phyloP scores from a whole-genome alignment of 148 eudicot genomes.

The Mesembryanthemum crystallinum region DNA sequence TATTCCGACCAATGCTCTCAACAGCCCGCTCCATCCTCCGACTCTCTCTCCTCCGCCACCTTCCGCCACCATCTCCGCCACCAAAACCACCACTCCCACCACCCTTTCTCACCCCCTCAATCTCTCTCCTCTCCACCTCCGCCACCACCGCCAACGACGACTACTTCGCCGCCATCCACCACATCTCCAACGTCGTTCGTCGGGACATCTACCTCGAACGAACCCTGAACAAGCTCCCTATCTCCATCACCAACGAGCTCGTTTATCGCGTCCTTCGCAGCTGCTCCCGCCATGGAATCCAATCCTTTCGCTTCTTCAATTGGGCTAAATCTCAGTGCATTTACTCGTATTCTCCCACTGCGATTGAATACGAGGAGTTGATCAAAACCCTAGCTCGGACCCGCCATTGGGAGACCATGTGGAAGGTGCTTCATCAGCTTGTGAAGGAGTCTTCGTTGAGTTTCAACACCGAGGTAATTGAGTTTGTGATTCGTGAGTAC shows the following conservation, averaged over 20 bases:
- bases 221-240: constrained; percentile 71
- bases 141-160: constrained; percentile 48
- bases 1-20: constrained; percentile 22
- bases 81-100: constrained; percentile 2
- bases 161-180: constrained; percentile 81
- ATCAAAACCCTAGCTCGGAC: constrained; percentile 64
- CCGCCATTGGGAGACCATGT: constrained; percentile 88
- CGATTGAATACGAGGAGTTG: constrained; percentile 73
- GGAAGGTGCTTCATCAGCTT: constrained; percentile 75
- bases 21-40: constrained; percentile 32
- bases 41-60: constrained; percentile 14
- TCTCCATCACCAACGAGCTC: constrained; percentile 63
- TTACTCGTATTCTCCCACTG: constrained; percentile 61
- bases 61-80: neutral
- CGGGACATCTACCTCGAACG: constrained; percentile 82
- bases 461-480: constrained; percentile 33
- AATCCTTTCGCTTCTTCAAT: constrained; percentile 81
- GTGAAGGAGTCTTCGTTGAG: constrained; percentile 35
- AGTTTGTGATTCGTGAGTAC: constrained; percentile 68
- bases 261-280: constrained; percentile 80
- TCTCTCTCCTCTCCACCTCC: constrained; percentile 17
- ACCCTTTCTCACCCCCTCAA: neutral
- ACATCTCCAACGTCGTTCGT: constrained; percentile 88
- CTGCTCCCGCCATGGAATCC: constrained; percentile 53
- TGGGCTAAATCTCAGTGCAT: constrained; percentile 65